phyloP scores from a whole-genome alignment of 1,139 yeast species.

The Hansenula lynferdii region DNA sequence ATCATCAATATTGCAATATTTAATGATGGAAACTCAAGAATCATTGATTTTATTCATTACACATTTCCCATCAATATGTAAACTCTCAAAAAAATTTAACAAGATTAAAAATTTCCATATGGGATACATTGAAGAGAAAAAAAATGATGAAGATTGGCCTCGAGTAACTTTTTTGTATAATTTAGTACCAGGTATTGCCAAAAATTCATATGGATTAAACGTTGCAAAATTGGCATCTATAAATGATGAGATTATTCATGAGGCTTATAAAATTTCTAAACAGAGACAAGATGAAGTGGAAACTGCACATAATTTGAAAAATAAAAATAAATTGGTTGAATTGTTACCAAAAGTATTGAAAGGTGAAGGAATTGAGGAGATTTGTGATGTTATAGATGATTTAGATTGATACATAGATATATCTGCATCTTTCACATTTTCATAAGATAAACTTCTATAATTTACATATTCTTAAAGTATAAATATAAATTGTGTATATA shows the following conservation, averaged over 20 bases:
- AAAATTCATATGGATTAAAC: constrained; percentile 70
- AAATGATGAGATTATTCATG: constrained; percentile 41
- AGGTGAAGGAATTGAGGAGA: not conserved
- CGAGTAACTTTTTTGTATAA: constrained; percentile 57
- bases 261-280: constrained; percentile 46
- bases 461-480: too few species aligned
- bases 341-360: not conserved
- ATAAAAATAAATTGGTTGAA: not conserved
- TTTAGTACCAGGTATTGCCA: constrained; percentile 52
- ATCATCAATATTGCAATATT: constrained; percentile 63
- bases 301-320: not conserved
- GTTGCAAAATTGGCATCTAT: constrained; percentile 72
- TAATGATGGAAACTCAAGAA: constrained; percentile 36
- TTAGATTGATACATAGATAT: too few species aligned
- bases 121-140: constrained; percentile 54
- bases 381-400: constrained; percentile 2
- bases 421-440: too few species aligned
- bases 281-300: constrained; percentile 31
- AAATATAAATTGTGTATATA: too few species aligned
- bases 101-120: constrained; percentile 62
- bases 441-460: too few species aligned
- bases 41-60: constrained; percentile 78
- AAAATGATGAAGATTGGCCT: constrained; percentile 31
- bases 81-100: constrained; percentile 39
- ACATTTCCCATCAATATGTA: constrained; percentile 73